Evolutionary conservation across 2,329 filamentous ascomycete species (phyloP), one percentile per base, ranked within the genome.

Genomic region (Aureobasidium pullulans): DNA sequence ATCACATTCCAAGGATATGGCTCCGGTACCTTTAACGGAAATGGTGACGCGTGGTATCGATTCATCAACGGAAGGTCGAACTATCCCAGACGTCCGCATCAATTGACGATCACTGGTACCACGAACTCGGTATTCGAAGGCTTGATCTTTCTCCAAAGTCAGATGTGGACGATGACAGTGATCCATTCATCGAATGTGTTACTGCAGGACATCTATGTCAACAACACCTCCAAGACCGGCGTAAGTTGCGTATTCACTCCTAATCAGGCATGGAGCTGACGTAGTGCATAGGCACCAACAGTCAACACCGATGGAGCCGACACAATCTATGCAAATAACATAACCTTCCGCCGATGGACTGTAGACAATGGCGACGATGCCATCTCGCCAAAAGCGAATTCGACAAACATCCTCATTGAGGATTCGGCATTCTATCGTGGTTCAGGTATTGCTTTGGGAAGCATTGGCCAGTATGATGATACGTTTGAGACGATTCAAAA

Each of bases 21-120:
- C 11, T 68, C 70, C 19, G 83, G 83, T 4, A 82, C 78, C 2
- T 70, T 85, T 13, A 75, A 84, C 65, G 82, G 83, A 9, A 84
- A 85, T 64, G 83, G 83, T 1, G 79, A 84, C 64, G 74, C 76
- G 2, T 85, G 82, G 82, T 84, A 85, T 64, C 74, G 81, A 61
- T 80, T 76, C 36, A 64, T 66, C 50, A 67, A 71, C 31, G 71
- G 73, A 13, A 65, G 65, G 10, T 75, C 72, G 34, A 82, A 83
- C 62, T 73, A 79, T 60, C 72, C 76, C 2, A 69, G 76, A 11
- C 74, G 81, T 9, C 81, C 81, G 1, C 79, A 81, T 56, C 73
- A 74, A 8, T 77, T 84, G 63, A 82, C 79, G 16, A 75, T 84
- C 65, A 76, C 71, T 16, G 70, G 73, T 3, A 72, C 80, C 3